Evolutionary conservation across 495 filamentous ascomycete genomes (phyloP).

Genomic region (Xylaria acuta): DNA sequence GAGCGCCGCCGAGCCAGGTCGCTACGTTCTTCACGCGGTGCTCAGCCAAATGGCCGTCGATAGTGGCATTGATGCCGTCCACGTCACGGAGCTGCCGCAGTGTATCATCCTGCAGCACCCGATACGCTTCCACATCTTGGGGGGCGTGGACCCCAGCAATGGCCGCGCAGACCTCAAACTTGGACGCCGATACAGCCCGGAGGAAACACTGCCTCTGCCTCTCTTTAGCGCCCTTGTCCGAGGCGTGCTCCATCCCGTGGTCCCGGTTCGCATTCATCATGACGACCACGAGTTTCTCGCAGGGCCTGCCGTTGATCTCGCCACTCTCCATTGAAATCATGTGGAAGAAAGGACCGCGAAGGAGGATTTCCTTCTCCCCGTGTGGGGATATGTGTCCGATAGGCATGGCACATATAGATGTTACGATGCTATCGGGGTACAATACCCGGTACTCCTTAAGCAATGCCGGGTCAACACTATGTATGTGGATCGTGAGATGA

Average conservation of each 20-base stretch:
- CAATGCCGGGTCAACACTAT: not conserved
- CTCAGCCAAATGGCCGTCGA: not conserved
- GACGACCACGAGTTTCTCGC: constrained; percentile 1
- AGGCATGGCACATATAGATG: not conserved
- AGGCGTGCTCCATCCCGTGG: not conserved
- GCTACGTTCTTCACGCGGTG: not conserved
- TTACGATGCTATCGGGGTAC: not conserved
- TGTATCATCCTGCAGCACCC: not conserved
- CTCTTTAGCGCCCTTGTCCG: not conserved
- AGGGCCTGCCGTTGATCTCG: not conserved
- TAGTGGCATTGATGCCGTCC: not conserved
- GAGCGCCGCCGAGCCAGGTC: not conserved
- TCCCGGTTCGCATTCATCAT: constrained; percentile 3
- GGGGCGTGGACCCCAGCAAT: not conserved
- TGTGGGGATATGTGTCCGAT: not conserved
- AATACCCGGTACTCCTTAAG: constrained; percentile 1
- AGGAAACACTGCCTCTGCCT: not conserved
- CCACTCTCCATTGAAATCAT: not conserved
- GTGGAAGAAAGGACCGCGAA: not conserved
- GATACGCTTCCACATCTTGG: not conserved
- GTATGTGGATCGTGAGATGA: constrained; percentile 5
- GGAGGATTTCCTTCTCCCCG: not conserved
- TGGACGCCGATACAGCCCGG: not conserved
- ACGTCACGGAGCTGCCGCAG: not conserved
- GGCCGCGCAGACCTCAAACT: not conserved